Conservation (phyloP, 805 yeast genomes). For the Monosporozyma solicola region DNA sequence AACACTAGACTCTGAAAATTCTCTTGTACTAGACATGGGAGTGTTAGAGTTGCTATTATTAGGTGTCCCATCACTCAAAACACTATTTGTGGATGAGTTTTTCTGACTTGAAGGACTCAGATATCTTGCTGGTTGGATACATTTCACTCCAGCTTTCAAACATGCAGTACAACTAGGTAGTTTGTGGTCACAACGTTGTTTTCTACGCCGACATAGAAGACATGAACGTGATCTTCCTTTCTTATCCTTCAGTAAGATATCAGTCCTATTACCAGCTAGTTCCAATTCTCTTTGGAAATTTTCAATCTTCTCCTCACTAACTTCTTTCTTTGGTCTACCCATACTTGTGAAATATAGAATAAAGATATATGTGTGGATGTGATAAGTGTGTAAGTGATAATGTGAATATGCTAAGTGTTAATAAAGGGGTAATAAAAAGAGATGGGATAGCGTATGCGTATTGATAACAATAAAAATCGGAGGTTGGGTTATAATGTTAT, state of each 20-base stretch:
- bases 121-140: slow-evolving; percentile 57
- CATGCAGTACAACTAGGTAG: slow-evolving; percentile 59
- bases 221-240: slow-evolving; percentile 52
- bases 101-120: slow-evolving; percentile 8
- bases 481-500: background rate
- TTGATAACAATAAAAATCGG: background rate
- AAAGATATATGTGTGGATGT: background rate
- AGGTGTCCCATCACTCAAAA: background rate
- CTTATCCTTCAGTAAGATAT: slow-evolving; percentile 32
- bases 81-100: background rate
- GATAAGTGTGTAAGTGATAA: background rate
- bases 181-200: slow-evolving; percentile 59
- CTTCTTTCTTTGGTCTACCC: slow-evolving; percentile 31
- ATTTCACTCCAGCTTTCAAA: slow-evolving; percentile 50
- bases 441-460: too few relatives aligned
- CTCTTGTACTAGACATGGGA: background rate
- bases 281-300: slow-evolving; percentile 28
- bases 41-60: background rate
- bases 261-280: slow-evolving; percentile 27
- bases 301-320: slow-evolving; percentile 29
- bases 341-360: slow-evolving; percentile 7
- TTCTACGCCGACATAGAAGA: slow-evolving; percentile 46
- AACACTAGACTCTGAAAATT: background rate
- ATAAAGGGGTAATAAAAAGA: background rate
- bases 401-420: background rate